Base-by-base conservation (phyloP, 192 early-diverging fungal species). In the Podila clonocystis region DNA sequence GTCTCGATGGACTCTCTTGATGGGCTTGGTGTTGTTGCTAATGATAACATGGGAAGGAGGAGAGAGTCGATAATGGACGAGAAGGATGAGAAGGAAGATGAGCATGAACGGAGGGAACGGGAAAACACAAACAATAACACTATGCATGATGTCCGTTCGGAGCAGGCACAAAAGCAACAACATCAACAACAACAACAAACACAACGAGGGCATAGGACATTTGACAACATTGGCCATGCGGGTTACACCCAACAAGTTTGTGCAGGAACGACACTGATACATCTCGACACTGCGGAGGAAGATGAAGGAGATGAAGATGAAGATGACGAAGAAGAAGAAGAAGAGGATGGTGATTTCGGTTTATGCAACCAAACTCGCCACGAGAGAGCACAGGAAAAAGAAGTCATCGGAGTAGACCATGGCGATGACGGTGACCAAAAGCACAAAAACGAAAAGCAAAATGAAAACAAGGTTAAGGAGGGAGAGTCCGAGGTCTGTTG, bases 111-210 rank as follows among this genome's bases (percentile, higher is more conserved):
- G 24, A n/a, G 22, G 52, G 52, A 55, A 26, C 24, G 52, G 20
- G 20, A 26, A 24, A 24, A 55, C n/a, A 24, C 52, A 6, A 5
- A 24, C 22, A 55, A 24, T 22, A 55, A 55, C n/a, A 26, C 24
- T n/a, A 55, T 55, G 52, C 52, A 55, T 55, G 52, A 55, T 55
- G n/a, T 55, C 52, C 52, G 52, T 55, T 55, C 52, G 17, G 52
- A 24, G n/a, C 52, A 55, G 24, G 52, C 52, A 12, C 52, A 55
- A 26, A 26, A 5, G 52, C 52, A 26, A 26, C n/a, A 24, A 55
- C 52, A 55, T 22, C 20, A 9, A 9, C 52, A 55, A 55, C 50
- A 52, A 52, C n/a, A 24, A 55, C 52, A 55, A 55, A 26, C 52
- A 55, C 52, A 55, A 24, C 22, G 7, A 22, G n/a, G 26, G 17